Conservation (phyloP, 805 yeast species). For the Candida incommunis region DNA sequence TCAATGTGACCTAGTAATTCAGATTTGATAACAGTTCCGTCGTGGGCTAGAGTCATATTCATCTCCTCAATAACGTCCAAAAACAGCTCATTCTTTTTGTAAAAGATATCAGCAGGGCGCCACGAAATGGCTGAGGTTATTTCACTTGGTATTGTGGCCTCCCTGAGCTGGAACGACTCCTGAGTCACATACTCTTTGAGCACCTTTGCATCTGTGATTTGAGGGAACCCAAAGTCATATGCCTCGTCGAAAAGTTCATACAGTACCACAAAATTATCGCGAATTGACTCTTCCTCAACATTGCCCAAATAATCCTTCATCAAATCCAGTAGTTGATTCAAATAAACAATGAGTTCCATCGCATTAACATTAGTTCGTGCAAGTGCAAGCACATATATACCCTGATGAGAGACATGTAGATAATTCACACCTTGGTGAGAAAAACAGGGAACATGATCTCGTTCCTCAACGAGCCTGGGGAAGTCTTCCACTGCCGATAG, state of each 20-base stretch:
- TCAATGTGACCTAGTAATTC: constrained; percentile 59
- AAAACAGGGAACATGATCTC: constrained; percentile 32
- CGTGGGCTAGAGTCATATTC: constrained; percentile 51
- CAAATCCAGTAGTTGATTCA: constrained; percentile 33
- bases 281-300: constrained; percentile 43
- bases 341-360: constrained; percentile 42
- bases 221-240: constrained; percentile 80
- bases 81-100: constrained; percentile 81
- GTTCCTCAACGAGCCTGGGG: constrained; percentile 36
- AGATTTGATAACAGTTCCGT: constrained; percentile 46
- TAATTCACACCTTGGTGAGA: constrained; percentile 37
- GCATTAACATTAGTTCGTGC: constrained; percentile 29
- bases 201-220: constrained; percentile 65
- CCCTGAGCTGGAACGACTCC: constrained; percentile 29
- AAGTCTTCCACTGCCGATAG: constrained; percentile 43
- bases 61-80: constrained; percentile 71
- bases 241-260: constrained; percentile 82
- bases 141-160: constrained; percentile 49
- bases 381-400: constrained; percentile 25
- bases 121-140: constrained; percentile 71
- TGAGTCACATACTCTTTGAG: constrained; percentile 65
- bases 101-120: constrained; percentile 84
- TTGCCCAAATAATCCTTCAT: constrained; percentile 32
- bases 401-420: constrained; percentile 38
- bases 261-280: constrained; percentile 60